A percentile compares a stretch with the other conserved stretches of the same genome.
Conservation (phyloP, 2,329 filamentous ascomycete genomes). For the Diaporthe humulicola region DNA sequence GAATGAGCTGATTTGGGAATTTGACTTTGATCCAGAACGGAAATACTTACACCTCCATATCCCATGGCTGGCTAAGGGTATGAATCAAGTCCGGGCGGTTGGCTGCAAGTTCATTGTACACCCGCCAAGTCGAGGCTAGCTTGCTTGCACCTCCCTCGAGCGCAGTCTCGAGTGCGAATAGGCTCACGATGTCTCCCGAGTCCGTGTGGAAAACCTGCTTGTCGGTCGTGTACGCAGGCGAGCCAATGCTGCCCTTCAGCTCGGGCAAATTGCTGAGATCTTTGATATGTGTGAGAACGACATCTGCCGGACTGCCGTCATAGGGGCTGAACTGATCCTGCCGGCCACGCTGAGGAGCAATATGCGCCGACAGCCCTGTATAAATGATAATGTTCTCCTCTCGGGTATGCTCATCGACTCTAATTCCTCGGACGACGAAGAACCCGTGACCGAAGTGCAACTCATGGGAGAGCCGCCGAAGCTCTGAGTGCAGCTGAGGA, state of each 20-base stretch:
- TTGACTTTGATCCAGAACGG: constrained; percentile 49
- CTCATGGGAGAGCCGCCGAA: constrained; percentile 66
- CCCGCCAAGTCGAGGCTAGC: constrained; percentile 68
- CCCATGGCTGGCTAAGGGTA: constrained; percentile 66
- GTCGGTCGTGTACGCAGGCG: constrained; percentile 70
- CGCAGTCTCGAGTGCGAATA: constrained; percentile 67
- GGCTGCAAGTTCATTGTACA: constrained; percentile 73
- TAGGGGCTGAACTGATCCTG: constrained; percentile 60
- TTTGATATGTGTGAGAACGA: constrained; percentile 72
- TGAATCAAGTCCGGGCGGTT: constrained; percentile 71
- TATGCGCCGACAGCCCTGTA: constrained; percentile 69
- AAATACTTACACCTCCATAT: constrained; percentile 58
- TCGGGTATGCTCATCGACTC: constrained; percentile 63
- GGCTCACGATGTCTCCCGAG: constrained; percentile 68
- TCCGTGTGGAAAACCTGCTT: constrained; percentile 76
- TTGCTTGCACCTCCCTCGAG: constrained; percentile 69
- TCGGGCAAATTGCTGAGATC: constrained; percentile 62
- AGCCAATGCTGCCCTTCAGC: constrained; percentile 60
- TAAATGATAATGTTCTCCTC: constrained; percentile 73
- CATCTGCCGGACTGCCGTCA: constrained; percentile 61
- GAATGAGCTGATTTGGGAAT: fast-evolving
- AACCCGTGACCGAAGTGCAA: constrained; percentile 72
- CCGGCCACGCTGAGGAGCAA: constrained; percentile 65
- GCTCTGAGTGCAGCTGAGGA: constrained; percentile 60
- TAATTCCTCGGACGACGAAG: constrained; percentile 70